phyloP scores from a whole-genome alignment of 1,284 basidiomycete species.

The Cryptococcus hybrid region DNA sequence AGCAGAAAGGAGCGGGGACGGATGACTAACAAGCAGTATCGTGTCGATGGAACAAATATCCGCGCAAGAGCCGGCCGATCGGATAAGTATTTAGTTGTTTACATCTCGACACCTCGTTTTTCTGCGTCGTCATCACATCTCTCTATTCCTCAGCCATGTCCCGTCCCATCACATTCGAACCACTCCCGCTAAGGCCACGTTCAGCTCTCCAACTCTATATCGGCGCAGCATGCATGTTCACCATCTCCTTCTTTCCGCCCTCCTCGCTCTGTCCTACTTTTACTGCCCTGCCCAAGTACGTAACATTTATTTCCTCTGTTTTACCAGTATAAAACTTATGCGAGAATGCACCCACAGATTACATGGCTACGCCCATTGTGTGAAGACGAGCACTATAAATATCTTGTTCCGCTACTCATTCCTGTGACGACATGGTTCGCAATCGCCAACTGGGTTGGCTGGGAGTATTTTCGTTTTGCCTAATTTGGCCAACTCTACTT shows the following conservation, averaged over 20 bases:
- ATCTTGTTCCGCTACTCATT: constrained; percentile 72
- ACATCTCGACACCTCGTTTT: not conserved
- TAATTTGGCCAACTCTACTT: too few relatives aligned
- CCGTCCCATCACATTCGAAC: constrained; percentile 2
- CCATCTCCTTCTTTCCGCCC: constrained; percentile 4
- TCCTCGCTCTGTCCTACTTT: constrained; percentile 14
- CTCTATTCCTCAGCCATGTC: not conserved
- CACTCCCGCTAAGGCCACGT: constrained; percentile 3
- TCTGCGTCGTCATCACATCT: not conserved
- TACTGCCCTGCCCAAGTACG: constrained; percentile 13
- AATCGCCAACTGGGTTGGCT: constrained; percentile 95
- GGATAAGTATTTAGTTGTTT: not conserved
- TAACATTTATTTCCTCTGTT: not conserved
- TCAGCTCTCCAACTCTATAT: constrained; percentile 8
- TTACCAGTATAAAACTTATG: not conserved
- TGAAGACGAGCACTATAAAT: constrained; percentile 82
- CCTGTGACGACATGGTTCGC: constrained; percentile 81
- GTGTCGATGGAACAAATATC: too few relatives aligned
- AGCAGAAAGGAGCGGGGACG: too few relatives aligned
- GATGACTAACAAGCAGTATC: too few relatives aligned
- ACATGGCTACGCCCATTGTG: constrained; percentile 19
- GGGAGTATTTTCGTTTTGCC: constrained; percentile 83
- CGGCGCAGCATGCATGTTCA: constrained; percentile 3
- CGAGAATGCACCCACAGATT: not conserved
- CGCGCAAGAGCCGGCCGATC: too few relatives aligned